Conservation (phyloP, 2,329 filamentous ascomycete species). For the Paecilomyces variotii region DNA sequence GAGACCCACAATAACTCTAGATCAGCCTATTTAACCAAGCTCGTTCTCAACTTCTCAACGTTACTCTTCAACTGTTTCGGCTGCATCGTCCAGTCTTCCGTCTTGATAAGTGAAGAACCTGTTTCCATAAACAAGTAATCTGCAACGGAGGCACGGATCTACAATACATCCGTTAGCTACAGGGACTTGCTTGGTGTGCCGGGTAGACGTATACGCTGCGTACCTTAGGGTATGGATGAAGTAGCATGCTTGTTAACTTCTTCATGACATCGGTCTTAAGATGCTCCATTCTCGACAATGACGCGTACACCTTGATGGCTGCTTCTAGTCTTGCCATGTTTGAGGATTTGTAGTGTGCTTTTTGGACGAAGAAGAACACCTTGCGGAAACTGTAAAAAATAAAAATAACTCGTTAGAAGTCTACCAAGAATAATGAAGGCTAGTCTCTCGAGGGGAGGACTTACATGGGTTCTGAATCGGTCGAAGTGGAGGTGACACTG, state of each 20-base stretch:
- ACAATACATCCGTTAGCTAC: constrained; percentile 4
- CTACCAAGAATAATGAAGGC: not conserved
- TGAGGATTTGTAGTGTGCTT: constrained; percentile 71
- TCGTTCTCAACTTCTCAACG: constrained; percentile 20
- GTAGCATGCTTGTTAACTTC: constrained; percentile 64
- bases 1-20: not conserved
- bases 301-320: constrained; percentile 70
- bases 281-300: constrained; percentile 50
- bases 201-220: constrained; percentile 5
- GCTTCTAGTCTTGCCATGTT: constrained; percentile 76
- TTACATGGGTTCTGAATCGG: constrained; percentile 37
- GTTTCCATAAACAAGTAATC: constrained; percentile 31
- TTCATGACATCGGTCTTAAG: constrained; percentile 51
- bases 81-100: constrained; percentile 11
- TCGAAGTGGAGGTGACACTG: constrained; percentile 28
- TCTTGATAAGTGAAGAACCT: constrained; percentile 18
- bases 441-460: not conserved
- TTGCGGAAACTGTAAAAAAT: constrained; percentile 40
- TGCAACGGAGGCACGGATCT: constrained; percentile 29
- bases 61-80: constrained; percentile 26
- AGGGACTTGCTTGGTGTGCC: not conserved
- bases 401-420: constrained; percentile 5
- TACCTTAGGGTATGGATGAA: constrained; percentile 76
- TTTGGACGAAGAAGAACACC: constrained; percentile 65
- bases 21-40: constrained; percentile 7